A percentile compares a stretch with the other conserved stretches of the same genome.
Conservation (phyloP, 1,139 yeast species). For the Debaryomycetaceae sp. region DNA sequence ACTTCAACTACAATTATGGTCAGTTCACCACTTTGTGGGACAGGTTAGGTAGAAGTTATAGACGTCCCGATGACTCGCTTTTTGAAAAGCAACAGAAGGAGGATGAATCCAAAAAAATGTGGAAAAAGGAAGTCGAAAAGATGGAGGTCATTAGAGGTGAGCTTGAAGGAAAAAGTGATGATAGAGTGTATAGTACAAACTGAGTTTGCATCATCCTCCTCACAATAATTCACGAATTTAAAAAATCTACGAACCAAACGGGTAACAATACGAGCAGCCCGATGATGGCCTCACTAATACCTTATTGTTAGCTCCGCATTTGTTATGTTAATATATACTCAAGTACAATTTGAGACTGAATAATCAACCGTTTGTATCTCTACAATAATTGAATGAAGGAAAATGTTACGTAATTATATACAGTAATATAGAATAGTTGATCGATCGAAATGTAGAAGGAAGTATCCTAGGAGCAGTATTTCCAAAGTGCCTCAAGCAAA, state of each 20-base stretch:
- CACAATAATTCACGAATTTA: background rate
- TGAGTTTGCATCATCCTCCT: background rate
- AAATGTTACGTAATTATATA: background rate
- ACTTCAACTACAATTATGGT: slow-evolving; percentile 96
- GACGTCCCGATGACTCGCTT: slow-evolving; percentile 84
- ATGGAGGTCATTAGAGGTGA: slow-evolving; percentile 78
- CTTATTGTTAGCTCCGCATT: no score
- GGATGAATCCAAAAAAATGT: slow-evolving; percentile 49
- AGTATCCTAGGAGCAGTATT: no score
- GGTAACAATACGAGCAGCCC: no score
- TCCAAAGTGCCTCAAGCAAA: background rate
- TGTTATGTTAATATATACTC: background rate
- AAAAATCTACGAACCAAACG: no score
- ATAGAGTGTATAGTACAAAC: slow-evolving; percentile 34
- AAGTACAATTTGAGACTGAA: background rate
- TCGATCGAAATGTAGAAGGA: no score
- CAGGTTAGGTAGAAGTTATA: slow-evolving; percentile 88
- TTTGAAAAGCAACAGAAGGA: slow-evolving; percentile 63
- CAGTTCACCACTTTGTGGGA: slow-evolving; percentile 99
- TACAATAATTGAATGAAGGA: no score
- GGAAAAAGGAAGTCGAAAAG: slow-evolving; percentile 70
- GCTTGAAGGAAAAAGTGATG: slow-evolving; percentile 73
- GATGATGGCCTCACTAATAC: no score
- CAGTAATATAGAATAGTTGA: background rate
- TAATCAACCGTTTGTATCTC: background rate